Evolutionary conservation across 2,329 filamentous ascomycete genomes (phyloP).

Genomic region (Amylocarpus encephaloides): DNA sequence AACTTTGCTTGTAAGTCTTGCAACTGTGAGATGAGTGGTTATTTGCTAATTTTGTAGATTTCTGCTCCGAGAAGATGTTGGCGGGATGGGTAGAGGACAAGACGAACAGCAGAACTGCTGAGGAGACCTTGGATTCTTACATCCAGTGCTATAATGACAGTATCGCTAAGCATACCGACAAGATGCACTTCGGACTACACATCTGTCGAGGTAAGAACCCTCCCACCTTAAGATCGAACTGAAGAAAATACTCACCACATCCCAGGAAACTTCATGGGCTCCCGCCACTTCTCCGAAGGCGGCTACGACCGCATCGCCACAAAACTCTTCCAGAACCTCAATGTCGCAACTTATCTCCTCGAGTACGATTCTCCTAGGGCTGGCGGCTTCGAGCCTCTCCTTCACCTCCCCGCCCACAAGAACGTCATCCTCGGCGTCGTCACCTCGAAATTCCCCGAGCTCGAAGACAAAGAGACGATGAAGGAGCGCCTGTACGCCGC

Average conservation of each 20-base stretch:
- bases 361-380: slow-evolving; percentile 62
- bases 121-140: slow-evolving; percentile 69
- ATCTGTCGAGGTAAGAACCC: slow-evolving; percentile 52
- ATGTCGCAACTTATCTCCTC: slow-evolving; percentile 62
- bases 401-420: slow-evolving; percentile 54
- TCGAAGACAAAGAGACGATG: slow-evolving; percentile 60
- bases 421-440: slow-evolving; percentile 62
- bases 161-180: slow-evolving; percentile 54
- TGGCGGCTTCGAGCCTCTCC: slow-evolving; percentile 60
- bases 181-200: slow-evolving; percentile 74
- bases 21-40: not conserved
- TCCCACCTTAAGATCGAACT: not conserved
- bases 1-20: slow-evolving; percentile 54
- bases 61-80: slow-evolving; percentile 68
- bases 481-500: slow-evolving; percentile 54
- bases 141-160: slow-evolving; percentile 72
- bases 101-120: slow-evolving; percentile 50
- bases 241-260: not conserved
- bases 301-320: slow-evolving; percentile 62
- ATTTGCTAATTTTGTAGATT: slow-evolving; percentile 42
- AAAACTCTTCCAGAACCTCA: slow-evolving; percentile 58
- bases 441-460: slow-evolving; percentile 55
- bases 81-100: slow-evolving; percentile 61
- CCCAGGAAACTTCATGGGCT: slow-evolving; percentile 55
- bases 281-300: slow-evolving; percentile 60